Percentiles rank a stretch among this genome's conserved stretches.
These are phyloP conservation scores for Neobulgaria alba DNA, from an alignment of 2,329 filamentous ascomycete genomes.

Conservation along the genomic window DNA sequence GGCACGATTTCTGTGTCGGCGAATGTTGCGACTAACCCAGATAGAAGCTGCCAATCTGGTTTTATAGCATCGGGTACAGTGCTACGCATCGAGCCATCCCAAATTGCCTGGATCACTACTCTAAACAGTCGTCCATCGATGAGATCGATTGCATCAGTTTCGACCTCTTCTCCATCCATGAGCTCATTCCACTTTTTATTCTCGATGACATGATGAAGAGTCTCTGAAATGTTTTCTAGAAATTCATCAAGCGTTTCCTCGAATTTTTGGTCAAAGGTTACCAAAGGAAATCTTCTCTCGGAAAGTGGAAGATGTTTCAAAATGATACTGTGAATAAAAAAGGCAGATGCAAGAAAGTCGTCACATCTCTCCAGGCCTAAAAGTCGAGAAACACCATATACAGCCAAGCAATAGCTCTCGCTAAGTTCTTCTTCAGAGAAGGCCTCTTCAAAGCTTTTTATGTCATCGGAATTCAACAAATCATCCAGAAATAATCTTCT, in stretches of 20 bases:
- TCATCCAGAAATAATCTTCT: neutral
- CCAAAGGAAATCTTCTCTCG: conserved; percentile 30
- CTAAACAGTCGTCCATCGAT: conserved; percentile 43
- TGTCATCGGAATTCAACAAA: conserved; percentile 5
- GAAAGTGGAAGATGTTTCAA: conserved; percentile 34
- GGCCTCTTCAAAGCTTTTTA: conserved; percentile 12
- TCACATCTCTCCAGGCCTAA: conserved; percentile 24
- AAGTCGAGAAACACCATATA: conserved; percentile 26
- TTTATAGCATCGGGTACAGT: conserved; percentile 12
- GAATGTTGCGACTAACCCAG: conserved; percentile 25
- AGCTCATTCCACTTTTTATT: conserved; percentile 20
- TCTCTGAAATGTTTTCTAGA: conserved; percentile 30
- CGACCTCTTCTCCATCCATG: conserved; percentile 16
- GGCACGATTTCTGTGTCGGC: conserved; percentile 27
- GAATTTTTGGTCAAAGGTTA: conserved; percentile 27
- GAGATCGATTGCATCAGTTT: conserved; percentile 43
- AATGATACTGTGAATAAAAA: conserved; percentile 36
- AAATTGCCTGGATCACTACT: conserved; percentile 23
- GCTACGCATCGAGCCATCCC: conserved; percentile 13
- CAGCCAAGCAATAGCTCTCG: conserved; percentile 28
- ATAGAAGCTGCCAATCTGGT: conserved; percentile 21
- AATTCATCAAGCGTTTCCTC: conserved; percentile 31
- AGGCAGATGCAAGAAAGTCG: conserved; percentile 29
- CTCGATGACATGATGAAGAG: conserved; percentile 30
- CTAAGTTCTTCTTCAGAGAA: conserved; percentile 23